phyloP scores from a whole-genome alignment of 345 rosid species.

The Heritiera fomes region DNA sequence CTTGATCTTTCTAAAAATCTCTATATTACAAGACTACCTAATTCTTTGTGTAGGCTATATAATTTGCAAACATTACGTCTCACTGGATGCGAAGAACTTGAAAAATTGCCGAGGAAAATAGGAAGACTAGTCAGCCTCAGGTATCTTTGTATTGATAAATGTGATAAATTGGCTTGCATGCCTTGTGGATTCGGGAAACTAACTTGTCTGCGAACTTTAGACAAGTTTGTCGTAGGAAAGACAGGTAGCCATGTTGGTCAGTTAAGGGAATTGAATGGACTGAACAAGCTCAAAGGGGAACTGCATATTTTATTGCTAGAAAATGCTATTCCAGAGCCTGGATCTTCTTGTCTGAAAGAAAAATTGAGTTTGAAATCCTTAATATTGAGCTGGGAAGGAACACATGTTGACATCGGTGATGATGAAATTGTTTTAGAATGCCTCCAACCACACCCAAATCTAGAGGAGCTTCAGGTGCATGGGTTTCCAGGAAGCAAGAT shows the following conservation, averaged over 20 bases:
- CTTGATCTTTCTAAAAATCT: background rate
- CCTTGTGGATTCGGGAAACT: background rate
- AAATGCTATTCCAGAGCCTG: background rate
- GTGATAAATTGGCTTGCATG: background rate
- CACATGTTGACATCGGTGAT: too few species aligned
- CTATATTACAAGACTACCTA: background rate
- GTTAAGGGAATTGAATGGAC: background rate
- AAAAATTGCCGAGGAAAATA: too few species aligned
- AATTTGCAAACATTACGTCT: background rate
- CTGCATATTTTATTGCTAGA: background rate
- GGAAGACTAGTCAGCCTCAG: background rate
- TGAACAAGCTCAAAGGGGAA: background rate
- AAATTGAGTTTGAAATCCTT: background rate
- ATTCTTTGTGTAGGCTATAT: background rate
- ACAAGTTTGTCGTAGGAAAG: background rate
- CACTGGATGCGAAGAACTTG: fast-evolving
- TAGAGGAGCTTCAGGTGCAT: too few species aligned
- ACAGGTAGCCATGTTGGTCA: background rate
- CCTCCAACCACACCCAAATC: background rate
- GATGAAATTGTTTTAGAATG: background rate
- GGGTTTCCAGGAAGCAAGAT: background rate
- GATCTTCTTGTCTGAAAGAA: background rate
- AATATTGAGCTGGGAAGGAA: background rate
- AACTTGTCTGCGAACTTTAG: background rate
- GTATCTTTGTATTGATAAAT: background rate